Conservation (phyloP, 192 early-diverging fungal genomes). For the Rhizoclosmatium globosum region DNA sequence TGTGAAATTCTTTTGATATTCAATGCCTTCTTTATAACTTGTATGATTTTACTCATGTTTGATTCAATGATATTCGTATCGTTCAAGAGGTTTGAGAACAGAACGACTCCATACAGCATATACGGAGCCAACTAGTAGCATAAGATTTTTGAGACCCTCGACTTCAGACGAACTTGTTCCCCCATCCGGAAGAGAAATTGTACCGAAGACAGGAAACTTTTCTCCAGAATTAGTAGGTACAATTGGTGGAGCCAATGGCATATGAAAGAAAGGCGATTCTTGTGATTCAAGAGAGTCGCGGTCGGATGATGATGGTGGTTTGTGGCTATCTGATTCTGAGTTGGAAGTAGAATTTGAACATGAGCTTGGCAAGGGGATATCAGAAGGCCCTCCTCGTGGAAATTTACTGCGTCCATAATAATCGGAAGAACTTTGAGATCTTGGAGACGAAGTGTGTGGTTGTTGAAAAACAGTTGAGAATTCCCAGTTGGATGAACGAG, state of each 20-base stretch:
- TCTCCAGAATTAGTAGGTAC: neutral
- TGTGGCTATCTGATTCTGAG: neutral
- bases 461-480: neutral
- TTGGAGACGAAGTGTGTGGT: neutral
- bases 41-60: neutral
- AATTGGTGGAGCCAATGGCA: neutral
- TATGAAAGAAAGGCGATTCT: neutral
- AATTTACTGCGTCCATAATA: neutral
- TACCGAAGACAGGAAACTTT: slow-evolving; percentile 26
- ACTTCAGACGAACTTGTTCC: neutral
- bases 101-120: slow-evolving; percentile 26
- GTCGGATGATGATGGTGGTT: neutral
- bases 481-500: neutral
- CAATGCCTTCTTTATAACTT: no score
- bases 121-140: slow-evolving; percentile 16
- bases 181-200: neutral
- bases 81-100: slow-evolving; percentile 16
- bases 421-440: neutral
- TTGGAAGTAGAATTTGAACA: neutral
- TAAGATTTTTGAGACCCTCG: slow-evolving; percentile 8
- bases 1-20: no score
- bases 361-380: neutral
- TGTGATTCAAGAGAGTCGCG: neutral
- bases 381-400: neutral
- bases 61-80: slow-evolving; percentile 4